Evolutionary conservation across 1,139 yeast species (phyloP), one percentile per base, ranked within the genome.

Genomic region (Debaryomyces coudertii): DNA sequence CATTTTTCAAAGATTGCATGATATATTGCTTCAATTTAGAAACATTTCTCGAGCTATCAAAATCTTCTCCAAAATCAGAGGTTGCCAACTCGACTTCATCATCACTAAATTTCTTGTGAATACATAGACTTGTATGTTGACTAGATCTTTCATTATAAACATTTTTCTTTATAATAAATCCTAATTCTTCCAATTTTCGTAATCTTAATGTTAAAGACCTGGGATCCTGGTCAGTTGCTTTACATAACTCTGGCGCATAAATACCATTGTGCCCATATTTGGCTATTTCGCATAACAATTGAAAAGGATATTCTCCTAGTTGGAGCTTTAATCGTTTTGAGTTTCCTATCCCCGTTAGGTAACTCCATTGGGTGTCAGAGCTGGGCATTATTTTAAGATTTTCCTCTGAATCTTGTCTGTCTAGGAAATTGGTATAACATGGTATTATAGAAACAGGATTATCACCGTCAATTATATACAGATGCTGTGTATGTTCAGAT

Each of bases 161-260:
- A 41, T 58, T 65, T 23, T 59, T 65, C 52, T 76, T 80, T 20
- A 65, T 65, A 4, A 84, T 77, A 20, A 82, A 63, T 16, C 79
- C 75, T 47, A 68, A 60, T 12, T 73, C 79, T 48, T 75, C 80
- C 25, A 86, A 62, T 42, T 76, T 73, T 53, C 79, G 80, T 45
- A 85, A 68, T 53, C 93, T 71, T 1, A 82, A 72, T 0, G 90
- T 83, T 35, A 85, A 68, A 45, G 90, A 84, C 50, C 92, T 71
- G n/a, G 85, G 80, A 56, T 86, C 93, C 62, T 86, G 93, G 5
- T 78, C 79, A 0, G 90, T 80, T 12, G 67, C 70, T 36, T 70
- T 69, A 5, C 82, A 77, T 48, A 86, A 65, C 24, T 80, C 81
- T 27, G 81, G 69, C 0, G 90, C 78, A 47, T 78, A 73, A 9